Conservation (phyloP, 1,284 basidiomycete species). For the Stereum hirsutum region DNA sequence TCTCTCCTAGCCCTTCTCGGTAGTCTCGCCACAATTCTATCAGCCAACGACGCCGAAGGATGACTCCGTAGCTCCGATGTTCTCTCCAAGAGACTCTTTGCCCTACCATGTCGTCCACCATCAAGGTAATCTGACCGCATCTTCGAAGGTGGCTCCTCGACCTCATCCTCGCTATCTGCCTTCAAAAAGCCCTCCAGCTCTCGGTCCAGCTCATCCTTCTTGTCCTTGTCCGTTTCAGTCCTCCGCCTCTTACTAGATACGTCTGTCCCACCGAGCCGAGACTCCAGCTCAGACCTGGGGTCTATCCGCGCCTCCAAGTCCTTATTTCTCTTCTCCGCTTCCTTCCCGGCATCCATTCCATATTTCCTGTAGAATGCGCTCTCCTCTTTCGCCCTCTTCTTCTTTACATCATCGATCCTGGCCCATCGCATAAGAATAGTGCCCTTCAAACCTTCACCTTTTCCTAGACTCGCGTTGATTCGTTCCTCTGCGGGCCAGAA, state of each 20-base stretch:
- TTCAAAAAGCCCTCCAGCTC: conserved; percentile 60
- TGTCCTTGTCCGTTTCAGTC: conserved; percentile 24
- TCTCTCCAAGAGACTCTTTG: conserved; percentile 45
- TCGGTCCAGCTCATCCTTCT: conserved; percentile 36
- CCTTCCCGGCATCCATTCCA: background rate
- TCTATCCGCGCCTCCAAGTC: too few relatives aligned
- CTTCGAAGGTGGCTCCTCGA: conserved; percentile 42
- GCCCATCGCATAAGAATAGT: conserved; percentile 67
- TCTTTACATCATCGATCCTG: conserved; percentile 56
- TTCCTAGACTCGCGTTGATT: conserved; percentile 58
- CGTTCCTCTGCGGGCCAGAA: conserved; percentile 74
- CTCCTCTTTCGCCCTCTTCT: conserved; percentile 55
- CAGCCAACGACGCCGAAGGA: conserved; percentile 21
- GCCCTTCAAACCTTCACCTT: conserved; percentile 54
- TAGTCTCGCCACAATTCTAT: conserved; percentile 33
- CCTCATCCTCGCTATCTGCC: conserved; percentile 26
- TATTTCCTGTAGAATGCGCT: conserved; percentile 34
- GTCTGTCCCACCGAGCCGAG: too few relatives aligned
- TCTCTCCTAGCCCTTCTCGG: conserved; percentile 28
- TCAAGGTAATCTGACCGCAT: conserved; percentile 60
- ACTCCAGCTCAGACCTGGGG: too few relatives aligned
- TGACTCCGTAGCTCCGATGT: conserved; percentile 35
- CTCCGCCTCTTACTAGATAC: conserved; percentile 27
- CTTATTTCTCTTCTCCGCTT: background rate
- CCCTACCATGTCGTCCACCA: too few relatives aligned